Evolutionary conservation across 805 yeast genomes (phyloP).

Genomic region (Candida pini): DNA sequence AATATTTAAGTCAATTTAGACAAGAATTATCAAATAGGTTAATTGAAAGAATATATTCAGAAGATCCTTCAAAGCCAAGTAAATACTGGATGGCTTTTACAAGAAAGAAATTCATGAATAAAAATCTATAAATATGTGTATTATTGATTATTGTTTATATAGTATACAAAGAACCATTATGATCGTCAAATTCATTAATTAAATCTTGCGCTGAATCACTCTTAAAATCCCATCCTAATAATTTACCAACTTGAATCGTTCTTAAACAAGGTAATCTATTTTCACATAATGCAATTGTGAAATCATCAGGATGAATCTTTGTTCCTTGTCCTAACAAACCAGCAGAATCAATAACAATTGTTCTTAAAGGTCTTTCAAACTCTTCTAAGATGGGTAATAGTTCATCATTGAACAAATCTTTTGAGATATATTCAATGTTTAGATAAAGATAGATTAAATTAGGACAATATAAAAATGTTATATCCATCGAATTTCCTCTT

Average conservation of each 20-base stretch:
- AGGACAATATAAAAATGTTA: slow-evolving; percentile 72
- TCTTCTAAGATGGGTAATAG: slow-evolving; percentile 30
- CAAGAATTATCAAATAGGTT: slow-evolving; percentile 86
- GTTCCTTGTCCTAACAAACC: slow-evolving; percentile 82
- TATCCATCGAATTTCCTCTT: slow-evolving; percentile 63
- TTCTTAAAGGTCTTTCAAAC: slow-evolving; percentile 42
- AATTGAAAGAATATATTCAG: slow-evolving; percentile 64
- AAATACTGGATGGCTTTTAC: slow-evolving; percentile 96
- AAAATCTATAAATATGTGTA: slow-evolving; percentile 44
- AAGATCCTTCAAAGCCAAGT: slow-evolving; percentile 58
- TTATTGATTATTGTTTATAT: slow-evolving; percentile 14
- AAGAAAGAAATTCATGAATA: slow-evolving; percentile 93
- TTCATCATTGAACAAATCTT: slow-evolving; percentile 45
- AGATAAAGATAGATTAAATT: slow-evolving; percentile 56
- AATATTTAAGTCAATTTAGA: slow-evolving; percentile 86
- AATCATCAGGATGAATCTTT: slow-evolving; percentile 81
- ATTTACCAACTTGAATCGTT: slow-evolving; percentile 61
- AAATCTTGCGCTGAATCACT: slow-evolving; percentile 59
- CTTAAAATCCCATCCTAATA: slow-evolving; percentile 79
- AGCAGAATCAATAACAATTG: slow-evolving; percentile 71
- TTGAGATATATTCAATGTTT: slow-evolving; percentile 72
- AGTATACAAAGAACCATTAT: slow-evolving; percentile 68
- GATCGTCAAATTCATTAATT: slow-evolving; percentile 63
- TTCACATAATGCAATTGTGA: slow-evolving; percentile 79
- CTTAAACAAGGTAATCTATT: slow-evolving; percentile 65